Percentiles rank a stretch among this genome's conserved stretches.
phyloP scores from a whole-genome alignment of 176 grass and related monocot species.

The Carex myosuroides region DNA sequence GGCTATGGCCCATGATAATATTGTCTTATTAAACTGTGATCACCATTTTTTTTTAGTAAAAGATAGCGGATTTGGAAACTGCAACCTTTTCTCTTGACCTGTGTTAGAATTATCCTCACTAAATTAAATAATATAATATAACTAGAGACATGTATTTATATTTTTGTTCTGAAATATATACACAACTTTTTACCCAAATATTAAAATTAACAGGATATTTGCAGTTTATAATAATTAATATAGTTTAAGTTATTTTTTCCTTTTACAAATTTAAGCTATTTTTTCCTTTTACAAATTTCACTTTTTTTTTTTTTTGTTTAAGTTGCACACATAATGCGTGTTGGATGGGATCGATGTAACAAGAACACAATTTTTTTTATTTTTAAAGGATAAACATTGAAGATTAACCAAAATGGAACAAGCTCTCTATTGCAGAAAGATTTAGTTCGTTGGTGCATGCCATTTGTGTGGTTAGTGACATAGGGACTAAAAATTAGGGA shows the following conservation, averaged over 20 bases:
- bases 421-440: not conserved
- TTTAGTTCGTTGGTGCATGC: constrained; percentile 23
- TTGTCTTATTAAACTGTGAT: not conserved
- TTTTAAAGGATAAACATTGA: not conserved
- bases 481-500: not conserved
- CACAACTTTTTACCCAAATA: no score
- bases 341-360: not conserved
- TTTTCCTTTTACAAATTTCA: not conserved
- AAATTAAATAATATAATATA: not conserved
- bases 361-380: not conserved
- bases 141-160: no score
- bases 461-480: not conserved
- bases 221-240: not conserved
- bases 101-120: not conserved
- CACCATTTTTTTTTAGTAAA: no score
- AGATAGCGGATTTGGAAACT: no score
- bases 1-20: not conserved
- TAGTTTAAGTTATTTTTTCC: not conserved
- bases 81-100: not conserved
- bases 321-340: not conserved
- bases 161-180: no score
- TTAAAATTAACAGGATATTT: no score
- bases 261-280: not conserved
- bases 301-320: not conserved
- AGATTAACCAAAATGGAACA: not conserved